phyloP scores from a whole-genome alignment of 2,329 filamentous ascomycete genomes.

The Colletotrichum cuscutae region DNA sequence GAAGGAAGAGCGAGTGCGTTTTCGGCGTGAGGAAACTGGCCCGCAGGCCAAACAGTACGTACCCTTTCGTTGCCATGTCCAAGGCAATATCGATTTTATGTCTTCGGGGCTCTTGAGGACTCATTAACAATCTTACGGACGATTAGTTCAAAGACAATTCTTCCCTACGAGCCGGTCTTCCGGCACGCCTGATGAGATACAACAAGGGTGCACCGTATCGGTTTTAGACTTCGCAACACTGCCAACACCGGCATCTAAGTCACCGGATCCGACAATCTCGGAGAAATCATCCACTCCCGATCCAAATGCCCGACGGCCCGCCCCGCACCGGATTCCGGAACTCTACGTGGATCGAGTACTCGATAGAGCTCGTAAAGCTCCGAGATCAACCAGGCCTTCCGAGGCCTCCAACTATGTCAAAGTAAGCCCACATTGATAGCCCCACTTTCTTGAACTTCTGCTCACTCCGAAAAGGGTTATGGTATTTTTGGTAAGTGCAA shows the following conservation, averaged over 20 bases:
- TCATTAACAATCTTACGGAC: neutral
- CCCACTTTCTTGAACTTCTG: neutral
- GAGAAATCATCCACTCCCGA: neutral
- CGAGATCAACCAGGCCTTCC: slow-evolving; percentile 3
- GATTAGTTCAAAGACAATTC: slow-evolving; percentile 33
- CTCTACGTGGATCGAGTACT: slow-evolving; percentile 42
- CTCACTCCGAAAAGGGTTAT: slow-evolving; percentile 38
- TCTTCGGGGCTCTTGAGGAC: neutral
- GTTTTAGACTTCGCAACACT: slow-evolving; percentile 22
- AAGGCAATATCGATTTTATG: neutral
- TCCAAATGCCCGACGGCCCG: neutral
- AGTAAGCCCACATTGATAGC: slow-evolving; percentile 31
- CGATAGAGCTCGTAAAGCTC: slow-evolving; percentile 30
- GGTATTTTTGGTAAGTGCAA: slow-evolving; percentile 40
- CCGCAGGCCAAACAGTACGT: slow-evolving; percentile 38
- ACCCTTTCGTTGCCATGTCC: neutral
- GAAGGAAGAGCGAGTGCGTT: slow-evolving; percentile 38
- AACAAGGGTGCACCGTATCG: slow-evolving; percentile 6
- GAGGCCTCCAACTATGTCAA: slow-evolving; percentile 38
- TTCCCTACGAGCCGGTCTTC: neutral
- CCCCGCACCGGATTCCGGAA: slow-evolving; percentile 36
- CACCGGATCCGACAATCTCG: neutral
- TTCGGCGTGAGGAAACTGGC: slow-evolving; percentile 40
- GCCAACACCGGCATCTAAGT: neutral
- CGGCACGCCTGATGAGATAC: neutral